These are phyloP conservation scores for Fagus sylvatica DNA, from an alignment of 306 rosid genomes.

Conservation along the genomic window DNA sequence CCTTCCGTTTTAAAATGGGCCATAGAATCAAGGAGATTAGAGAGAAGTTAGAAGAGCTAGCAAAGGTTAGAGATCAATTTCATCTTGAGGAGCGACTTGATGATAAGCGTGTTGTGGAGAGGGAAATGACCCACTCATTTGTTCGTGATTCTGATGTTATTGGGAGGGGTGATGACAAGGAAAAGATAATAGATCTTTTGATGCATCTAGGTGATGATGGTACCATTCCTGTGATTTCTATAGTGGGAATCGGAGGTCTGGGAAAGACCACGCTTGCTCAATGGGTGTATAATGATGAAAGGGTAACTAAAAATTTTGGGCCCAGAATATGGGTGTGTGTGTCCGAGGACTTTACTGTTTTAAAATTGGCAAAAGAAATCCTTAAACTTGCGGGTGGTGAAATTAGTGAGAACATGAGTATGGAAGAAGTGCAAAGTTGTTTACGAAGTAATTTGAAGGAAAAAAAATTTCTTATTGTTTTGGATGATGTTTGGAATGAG, in stretches of 20 bases:
- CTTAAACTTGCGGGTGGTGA: not conserved
- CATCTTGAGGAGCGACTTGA: not conserved
- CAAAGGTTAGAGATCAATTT: not conserved
- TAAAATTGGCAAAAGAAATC: conserved; percentile 10
- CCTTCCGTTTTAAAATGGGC: too few species aligned
- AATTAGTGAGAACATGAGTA: not conserved
- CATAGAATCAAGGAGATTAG: not conserved
- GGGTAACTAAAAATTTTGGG: not conserved
- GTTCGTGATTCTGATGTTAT: conserved; percentile 31
- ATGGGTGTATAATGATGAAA: conserved; percentile 27
- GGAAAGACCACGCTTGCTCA: conserved; percentile 36
- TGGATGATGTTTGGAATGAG: conserved; percentile 53
- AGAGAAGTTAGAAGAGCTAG: not conserved
- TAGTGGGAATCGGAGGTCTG: conserved; percentile 30
- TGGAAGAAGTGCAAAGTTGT: not conserved
- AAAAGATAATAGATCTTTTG: conserved; percentile 22
- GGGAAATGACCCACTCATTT: conserved; percentile 19
- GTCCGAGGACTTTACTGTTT: conserved; percentile 7
- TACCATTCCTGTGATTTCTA: conserved; percentile 14
- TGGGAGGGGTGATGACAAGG: conserved; percentile 34
- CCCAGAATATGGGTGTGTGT: conserved; percentile 27
- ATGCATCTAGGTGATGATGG: not conserved
- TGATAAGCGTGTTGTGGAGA: not conserved
- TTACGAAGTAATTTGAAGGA: not conserved
- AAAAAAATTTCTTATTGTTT: conserved; percentile 31